A percentile compares a stretch with the other conserved stretches of the same genome.
Conservation (phyloP, 352 stramenopile genomes). For the Pythium pectinolyticum region DNA sequence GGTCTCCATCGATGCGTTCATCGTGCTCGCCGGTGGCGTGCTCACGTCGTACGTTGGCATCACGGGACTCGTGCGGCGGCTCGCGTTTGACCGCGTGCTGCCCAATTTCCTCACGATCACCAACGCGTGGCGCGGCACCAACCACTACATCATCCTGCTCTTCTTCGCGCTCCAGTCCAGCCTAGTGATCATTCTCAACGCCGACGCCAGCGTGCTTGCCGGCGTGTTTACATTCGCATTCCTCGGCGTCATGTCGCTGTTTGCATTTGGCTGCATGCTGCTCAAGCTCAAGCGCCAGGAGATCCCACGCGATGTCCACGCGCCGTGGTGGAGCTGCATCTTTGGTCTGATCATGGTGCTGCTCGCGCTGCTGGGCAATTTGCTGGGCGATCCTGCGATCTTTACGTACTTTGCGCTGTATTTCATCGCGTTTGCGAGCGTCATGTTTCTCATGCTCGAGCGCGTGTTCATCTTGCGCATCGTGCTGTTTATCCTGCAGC, state of each 20-base stretch:
- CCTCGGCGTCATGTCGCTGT: constrained; percentile 90
- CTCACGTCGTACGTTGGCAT: constrained; percentile 85
- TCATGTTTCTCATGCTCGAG: constrained; percentile 84
- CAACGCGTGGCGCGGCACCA: constrained; percentile 55
- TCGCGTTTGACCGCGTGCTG: constrained; percentile 60
- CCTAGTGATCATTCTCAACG: constrained; percentile 59
- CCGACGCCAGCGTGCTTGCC: constrained; percentile 74
- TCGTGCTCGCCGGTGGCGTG: constrained; percentile 72
- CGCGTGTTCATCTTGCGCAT: constrained; percentile 76
- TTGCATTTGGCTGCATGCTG: constrained; percentile 89
- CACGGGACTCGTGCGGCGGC: constrained; percentile 58
- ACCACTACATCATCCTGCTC: constrained; percentile 65
- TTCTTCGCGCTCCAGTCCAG: constrained; percentile 56
- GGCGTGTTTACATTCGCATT: constrained; percentile 93
- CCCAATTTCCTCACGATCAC: constrained; percentile 39
- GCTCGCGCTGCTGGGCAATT: constrained; percentile 58
- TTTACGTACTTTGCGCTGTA: constrained; percentile 86
- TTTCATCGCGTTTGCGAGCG: constrained; percentile 61
- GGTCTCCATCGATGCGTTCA: constrained; percentile 72
- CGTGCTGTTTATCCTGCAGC: constrained; percentile 64
- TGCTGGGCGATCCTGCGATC: constrained; percentile 69
- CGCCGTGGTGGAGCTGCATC: constrained; percentile 81
- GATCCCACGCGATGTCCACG: constrained; percentile 85
- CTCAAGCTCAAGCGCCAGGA: constrained; percentile 92
- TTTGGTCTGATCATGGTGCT: constrained; percentile 75